These are phyloP conservation scores for Secale cereale DNA, from an alignment of 176 grass and related monocot species.

Conservation along the genomic window DNA sequence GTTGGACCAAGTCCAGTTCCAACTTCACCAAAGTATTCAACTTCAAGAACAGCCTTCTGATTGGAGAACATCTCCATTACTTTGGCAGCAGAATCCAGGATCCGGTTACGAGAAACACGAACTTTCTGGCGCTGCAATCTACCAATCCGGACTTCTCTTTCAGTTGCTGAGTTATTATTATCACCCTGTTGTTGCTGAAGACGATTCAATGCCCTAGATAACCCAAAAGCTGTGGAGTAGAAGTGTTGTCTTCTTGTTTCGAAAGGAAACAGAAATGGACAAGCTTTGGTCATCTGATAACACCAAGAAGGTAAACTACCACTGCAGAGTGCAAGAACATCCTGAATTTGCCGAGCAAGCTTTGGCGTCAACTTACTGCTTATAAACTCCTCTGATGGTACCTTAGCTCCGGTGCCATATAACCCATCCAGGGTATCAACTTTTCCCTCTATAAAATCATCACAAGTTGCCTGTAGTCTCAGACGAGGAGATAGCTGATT, in stretches of 20 bases:
- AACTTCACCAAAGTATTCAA: constrained; percentile 97
- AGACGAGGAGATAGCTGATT: constrained; percentile 75
- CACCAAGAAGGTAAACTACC: constrained; percentile 90
- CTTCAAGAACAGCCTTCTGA: constrained; percentile 87
- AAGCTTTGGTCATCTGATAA: constrained; percentile 83
- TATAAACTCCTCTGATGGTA: constrained; percentile 69
- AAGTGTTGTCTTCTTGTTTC: constrained; percentile 86
- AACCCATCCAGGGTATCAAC: constrained; percentile 40
- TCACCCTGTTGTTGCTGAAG: constrained; percentile 88
- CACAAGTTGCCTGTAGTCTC: constrained; percentile 46
- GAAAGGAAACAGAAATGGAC: constrained; percentile 88
- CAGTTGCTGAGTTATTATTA: constrained; percentile 48
- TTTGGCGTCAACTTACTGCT: constrained; percentile 87
- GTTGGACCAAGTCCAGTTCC: constrained; percentile 92
- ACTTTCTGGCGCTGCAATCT: constrained; percentile 88
- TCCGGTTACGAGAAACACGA: constrained; percentile 77
- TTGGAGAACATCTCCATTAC: constrained; percentile 94
- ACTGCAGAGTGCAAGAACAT: constrained; percentile 83
- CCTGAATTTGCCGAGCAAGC: constrained; percentile 86
- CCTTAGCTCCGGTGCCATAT: constrained; percentile 39
- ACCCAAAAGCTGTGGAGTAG: constrained; percentile 84
- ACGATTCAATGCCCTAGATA: constrained; percentile 83
- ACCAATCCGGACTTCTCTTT: constrained; percentile 79
- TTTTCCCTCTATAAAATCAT: constrained; percentile 70
- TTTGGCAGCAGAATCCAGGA: constrained; percentile 88